phyloP scores from a whole-genome alignment of 306 rosid genomes.

The Abrus pulchellus region DNA sequence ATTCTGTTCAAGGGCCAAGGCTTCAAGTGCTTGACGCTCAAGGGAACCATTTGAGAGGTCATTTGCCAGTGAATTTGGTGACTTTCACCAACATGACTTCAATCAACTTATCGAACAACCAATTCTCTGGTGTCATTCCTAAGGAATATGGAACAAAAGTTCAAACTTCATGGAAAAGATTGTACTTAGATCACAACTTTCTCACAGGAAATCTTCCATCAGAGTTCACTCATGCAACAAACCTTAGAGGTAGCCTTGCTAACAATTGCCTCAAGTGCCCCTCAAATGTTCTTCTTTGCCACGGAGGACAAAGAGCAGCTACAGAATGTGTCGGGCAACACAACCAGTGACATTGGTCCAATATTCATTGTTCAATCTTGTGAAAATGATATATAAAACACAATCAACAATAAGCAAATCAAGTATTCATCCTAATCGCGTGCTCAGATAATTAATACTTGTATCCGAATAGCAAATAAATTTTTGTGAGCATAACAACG shows the following conservation, averaged over 20 bases:
- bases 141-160: constrained; percentile 53
- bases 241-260: constrained; percentile 52
- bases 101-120: constrained; percentile 56
- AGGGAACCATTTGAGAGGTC: constrained; percentile 54
- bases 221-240: constrained; percentile 39
- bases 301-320: constrained; percentile 51
- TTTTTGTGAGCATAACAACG: not conserved
- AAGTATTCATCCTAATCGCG: not conserved
- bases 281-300: constrained; percentile 39
- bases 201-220: constrained; percentile 53
- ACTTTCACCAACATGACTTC: constrained; percentile 42
- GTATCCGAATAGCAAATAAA: constrained; percentile 4
- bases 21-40: constrained; percentile 58
- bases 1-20: constrained; percentile 13
- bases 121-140: constrained; percentile 51
- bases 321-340: constrained; percentile 51
- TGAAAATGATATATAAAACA: not conserved
- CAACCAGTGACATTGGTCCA: constrained; percentile 4
- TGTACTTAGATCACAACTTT: constrained; percentile 57
- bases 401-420: not conserved
- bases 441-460: not conserved
- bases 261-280: constrained; percentile 65
- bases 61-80: constrained; percentile 58
- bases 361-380: not conserved
- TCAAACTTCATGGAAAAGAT: constrained; percentile 45